Conservation (phyloP, 148 eudicot genomes). For the Rhododendron griersonianum region DNA sequence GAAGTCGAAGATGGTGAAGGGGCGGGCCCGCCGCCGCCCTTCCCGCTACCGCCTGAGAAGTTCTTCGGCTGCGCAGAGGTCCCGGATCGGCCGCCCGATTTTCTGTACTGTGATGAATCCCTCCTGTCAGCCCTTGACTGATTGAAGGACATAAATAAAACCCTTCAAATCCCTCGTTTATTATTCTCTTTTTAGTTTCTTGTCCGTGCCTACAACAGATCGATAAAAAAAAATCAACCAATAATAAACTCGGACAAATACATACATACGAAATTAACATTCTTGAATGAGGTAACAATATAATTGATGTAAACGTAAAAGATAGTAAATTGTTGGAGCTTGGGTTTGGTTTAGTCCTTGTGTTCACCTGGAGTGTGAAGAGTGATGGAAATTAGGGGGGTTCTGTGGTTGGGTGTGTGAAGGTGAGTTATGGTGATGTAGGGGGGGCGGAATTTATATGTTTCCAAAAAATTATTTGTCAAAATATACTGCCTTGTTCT, state of each 20-base stretch:
- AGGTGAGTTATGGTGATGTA: neutral
- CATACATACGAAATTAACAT: neutral
- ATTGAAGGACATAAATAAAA: constrained; percentile 86
- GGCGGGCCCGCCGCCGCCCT: constrained; percentile 51
- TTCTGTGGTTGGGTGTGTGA: no score
- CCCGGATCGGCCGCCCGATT: constrained; percentile 48
- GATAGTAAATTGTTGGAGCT: neutral
- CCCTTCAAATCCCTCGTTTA: constrained; percentile 22
- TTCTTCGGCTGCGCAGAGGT: constrained; percentile 44
- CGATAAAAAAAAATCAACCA: constrained; percentile 20
- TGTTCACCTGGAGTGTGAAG: constrained; percentile 4
- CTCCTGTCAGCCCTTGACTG: constrained; percentile 71
- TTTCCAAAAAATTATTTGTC: no score
- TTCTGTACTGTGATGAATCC: constrained; percentile 54
- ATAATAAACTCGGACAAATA: neutral
- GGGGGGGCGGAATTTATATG: no score
- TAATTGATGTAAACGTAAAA: neutral
- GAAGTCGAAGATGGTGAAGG: constrained; percentile 34
- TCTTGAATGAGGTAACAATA: constrained; percentile 7
- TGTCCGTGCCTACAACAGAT: constrained; percentile 16
- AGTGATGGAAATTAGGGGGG: constrained; percentile 9
- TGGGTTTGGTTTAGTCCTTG: neutral
- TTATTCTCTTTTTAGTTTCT: neutral
- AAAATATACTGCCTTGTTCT: no score
- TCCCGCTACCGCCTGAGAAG: constrained; percentile 40